Conservation (phyloP, 106 monocot species). For the Allium cepa region DNA sequence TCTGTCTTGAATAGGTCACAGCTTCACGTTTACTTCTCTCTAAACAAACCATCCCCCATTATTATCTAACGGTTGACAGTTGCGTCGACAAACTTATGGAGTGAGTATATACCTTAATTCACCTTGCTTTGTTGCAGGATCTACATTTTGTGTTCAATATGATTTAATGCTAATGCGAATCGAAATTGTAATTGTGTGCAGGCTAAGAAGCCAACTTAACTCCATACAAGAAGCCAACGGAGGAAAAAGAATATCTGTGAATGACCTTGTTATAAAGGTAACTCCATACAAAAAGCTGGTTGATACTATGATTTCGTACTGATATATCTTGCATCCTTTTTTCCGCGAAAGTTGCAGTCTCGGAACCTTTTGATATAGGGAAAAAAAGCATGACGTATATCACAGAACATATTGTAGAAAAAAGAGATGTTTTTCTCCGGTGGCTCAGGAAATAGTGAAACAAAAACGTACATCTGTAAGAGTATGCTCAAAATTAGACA, state of each 20-base stretch:
- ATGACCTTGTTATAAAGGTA: conserved; percentile 99
- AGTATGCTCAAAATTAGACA: too few species aligned
- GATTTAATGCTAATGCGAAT: neutral
- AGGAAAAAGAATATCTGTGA: conserved; percentile 79
- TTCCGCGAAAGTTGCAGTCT: neutral
- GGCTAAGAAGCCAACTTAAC: conserved; percentile 72
- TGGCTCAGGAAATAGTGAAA: too few species aligned
- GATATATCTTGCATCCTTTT: conserved; percentile 1
- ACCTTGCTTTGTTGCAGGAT: neutral
- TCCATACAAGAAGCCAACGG: conserved; percentile 84
- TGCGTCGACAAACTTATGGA: conserved; percentile 87
- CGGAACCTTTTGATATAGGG: neutral
- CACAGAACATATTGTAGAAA: too few species aligned
- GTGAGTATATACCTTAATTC: conserved; percentile 32
- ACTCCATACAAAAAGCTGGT: neutral
- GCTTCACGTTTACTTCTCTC: conserved; percentile 85
- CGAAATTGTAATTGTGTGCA: conserved; percentile 13
- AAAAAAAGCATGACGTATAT: too few species aligned
- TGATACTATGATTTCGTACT: neutral
- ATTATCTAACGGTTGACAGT: conserved; percentile 88
- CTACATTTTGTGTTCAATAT: conserved; percentile 1
- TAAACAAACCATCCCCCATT: conserved; percentile 98
- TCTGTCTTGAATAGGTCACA: conserved; percentile 46
- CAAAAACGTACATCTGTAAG: too few species aligned
- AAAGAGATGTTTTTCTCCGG: too few species aligned